Conservation (phyloP, 306 rosid species). For the Albizia julibrissin region DNA sequence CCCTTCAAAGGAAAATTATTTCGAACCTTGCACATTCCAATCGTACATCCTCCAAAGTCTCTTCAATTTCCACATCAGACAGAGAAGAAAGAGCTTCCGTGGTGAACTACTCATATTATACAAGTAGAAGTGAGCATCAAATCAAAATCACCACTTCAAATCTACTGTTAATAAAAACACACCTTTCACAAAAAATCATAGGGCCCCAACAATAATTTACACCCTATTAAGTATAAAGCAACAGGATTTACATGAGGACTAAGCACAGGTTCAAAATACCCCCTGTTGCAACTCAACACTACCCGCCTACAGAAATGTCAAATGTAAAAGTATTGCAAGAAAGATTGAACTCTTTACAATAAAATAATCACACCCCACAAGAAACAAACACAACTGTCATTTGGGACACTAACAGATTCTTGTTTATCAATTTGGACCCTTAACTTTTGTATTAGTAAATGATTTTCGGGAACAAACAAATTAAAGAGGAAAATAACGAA, state of each 20-base stretch:
- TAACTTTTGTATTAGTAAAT: background rate
- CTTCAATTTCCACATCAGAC: constrained; percentile 64
- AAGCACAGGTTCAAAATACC: constrained; percentile 12
- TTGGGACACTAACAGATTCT: background rate
- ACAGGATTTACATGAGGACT: constrained; percentile 10
- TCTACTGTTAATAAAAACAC: background rate
- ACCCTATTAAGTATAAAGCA: constrained; percentile 1
- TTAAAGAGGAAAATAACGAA: background rate
- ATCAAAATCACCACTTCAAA: constrained; percentile 32
- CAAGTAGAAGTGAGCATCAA: constrained; percentile 29
- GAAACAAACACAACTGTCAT: background rate
- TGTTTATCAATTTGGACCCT: background rate
- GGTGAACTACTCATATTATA: constrained; percentile 54
- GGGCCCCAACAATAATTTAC: constrained; percentile 10
- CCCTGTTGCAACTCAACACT: constrained; percentile 7
- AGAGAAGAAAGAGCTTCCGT: constrained; percentile 47
- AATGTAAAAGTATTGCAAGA: constrained; percentile 4
- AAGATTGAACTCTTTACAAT: background rate
- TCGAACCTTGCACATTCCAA: constrained; percentile 87
- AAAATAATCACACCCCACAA: background rate
- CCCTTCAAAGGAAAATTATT: constrained; percentile 20
- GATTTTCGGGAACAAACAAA: background rate
- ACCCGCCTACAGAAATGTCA: background rate
- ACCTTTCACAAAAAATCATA: constrained; percentile 24
- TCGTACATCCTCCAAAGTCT: constrained; percentile 82